A percentile compares a stretch with the other conserved stretches of the same genome.
phyloP scores from a whole-genome alignment of 2,329 filamentous ascomycete genomes.

The Neurospora sp. region DNA sequence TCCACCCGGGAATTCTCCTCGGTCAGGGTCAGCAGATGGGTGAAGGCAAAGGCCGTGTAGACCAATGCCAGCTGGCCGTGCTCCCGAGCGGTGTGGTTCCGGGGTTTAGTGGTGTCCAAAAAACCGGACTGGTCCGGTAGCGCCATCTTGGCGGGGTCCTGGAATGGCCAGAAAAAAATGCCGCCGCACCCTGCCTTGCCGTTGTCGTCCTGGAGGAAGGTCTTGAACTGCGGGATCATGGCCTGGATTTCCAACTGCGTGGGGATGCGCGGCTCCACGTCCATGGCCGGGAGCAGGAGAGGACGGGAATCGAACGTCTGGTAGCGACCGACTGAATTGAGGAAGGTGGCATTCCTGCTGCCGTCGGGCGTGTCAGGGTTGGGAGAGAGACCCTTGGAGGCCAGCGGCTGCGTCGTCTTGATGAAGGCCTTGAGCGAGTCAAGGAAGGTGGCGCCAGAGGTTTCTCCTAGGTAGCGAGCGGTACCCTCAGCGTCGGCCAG shows the following conservation, averaged over 20 bases:
- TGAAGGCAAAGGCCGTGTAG: constrained; percentile 35
- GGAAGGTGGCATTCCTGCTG: constrained; percentile 21
- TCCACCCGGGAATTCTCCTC: constrained; percentile 21
- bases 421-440: constrained; percentile 40
- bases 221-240: constrained; percentile 31
- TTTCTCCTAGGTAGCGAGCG: constrained; percentile 37
- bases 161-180: constrained; percentile 38
- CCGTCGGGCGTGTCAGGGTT: constrained; percentile 8
- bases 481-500: constrained; percentile 35
- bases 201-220: constrained; percentile 36
- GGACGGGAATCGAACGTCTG: constrained; percentile 38
- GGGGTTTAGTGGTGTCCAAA: neutral
- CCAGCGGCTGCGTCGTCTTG: constrained; percentile 27
- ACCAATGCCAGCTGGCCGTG: constrained; percentile 34
- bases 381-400: constrained; percentile 9
- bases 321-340: constrained; percentile 34
- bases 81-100: constrained; percentile 1
- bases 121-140: constrained; percentile 20
- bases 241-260: constrained; percentile 24
- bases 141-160: constrained; percentile 10
- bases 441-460: constrained; percentile 40
- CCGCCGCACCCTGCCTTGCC: constrained; percentile 30
- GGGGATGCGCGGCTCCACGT: constrained; percentile 33
- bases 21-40: constrained; percentile 24
- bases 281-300: constrained; percentile 22